Conservation (phyloP, 2,329 filamentous ascomycete genomes). For the Pseudofabraea citricarpa region DNA sequence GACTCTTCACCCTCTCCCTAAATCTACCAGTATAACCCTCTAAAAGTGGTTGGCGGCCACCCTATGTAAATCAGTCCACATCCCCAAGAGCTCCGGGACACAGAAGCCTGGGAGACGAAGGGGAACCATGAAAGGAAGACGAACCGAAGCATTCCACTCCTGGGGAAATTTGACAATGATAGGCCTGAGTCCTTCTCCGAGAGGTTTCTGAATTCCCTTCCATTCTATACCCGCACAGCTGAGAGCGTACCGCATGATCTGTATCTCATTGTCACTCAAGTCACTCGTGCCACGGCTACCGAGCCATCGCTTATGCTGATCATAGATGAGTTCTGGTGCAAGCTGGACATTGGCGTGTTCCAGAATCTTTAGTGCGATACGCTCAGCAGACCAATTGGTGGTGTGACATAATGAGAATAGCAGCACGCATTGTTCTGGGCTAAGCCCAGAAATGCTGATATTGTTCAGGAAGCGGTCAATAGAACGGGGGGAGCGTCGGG, state of each 20-base stretch:
- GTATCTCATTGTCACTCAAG: not conserved
- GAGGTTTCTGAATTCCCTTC: slow-evolving; percentile 2
- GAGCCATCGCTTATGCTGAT: slow-evolving; percentile 10
- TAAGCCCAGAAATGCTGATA: not conserved
- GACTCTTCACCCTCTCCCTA: slow-evolving; percentile 6
- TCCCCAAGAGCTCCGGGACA: not conserved
- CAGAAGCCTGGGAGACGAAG: not conserved
- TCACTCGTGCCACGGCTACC: not conserved
- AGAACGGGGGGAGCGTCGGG: slow-evolving; percentile 7
- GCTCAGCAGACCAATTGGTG: slow-evolving; percentile 20
- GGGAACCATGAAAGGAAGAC: not conserved
- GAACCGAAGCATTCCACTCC: not conserved
- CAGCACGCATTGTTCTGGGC: slow-evolving; percentile 1
- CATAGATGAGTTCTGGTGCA: slow-evolving; percentile 13
- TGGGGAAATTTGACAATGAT: not conserved
- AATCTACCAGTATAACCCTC: slow-evolving; percentile 2
- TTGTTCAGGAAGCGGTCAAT: slow-evolving; percentile 7
- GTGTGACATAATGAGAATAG: slow-evolving; percentile 13
- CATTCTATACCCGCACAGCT: slow-evolving; percentile 2
- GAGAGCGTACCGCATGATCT: slow-evolving; percentile 6
- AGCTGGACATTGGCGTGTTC: not conserved
- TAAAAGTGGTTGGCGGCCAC: slow-evolving; percentile 2
- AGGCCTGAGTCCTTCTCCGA: not conserved
- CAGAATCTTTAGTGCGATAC: slow-evolving; percentile 7
- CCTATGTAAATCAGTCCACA: not conserved